A percentile compares a stretch with the other conserved stretches of the same genome.
phyloP scores from a whole-genome alignment of 176 grass and related monocot genomes.

The Carex cristatella region DNA sequence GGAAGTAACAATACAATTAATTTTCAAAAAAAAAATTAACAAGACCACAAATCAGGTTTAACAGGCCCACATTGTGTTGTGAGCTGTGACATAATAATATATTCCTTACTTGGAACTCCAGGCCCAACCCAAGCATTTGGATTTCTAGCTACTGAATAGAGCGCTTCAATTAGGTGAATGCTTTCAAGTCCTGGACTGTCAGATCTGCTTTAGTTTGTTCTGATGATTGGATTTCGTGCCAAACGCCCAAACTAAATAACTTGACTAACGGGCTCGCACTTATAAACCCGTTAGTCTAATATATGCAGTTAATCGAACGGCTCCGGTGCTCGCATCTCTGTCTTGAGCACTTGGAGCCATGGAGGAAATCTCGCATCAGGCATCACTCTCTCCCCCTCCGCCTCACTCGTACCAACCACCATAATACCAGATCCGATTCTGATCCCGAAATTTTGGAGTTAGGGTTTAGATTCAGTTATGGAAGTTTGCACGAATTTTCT shows the following conservation, averaged over 20 bases:
- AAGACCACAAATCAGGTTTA: background rate
- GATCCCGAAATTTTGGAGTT: background rate
- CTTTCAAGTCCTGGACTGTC: background rate
- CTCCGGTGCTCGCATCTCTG: background rate
- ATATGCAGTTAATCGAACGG: background rate
- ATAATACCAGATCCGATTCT: background rate
- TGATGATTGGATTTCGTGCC: background rate
- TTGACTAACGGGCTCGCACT: background rate
- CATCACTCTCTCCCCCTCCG: background rate
- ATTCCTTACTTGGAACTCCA: background rate
- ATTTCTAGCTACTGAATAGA: background rate
- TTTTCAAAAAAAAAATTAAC: background rate
- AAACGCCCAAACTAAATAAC: background rate
- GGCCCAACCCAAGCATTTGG: background rate
- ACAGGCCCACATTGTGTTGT: background rate
- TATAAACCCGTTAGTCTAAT: background rate
- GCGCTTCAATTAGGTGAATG: no score
- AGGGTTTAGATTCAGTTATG: background rate
- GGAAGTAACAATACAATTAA: background rate
- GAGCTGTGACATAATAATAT: background rate
- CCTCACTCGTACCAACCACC: background rate
- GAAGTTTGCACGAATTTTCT: background rate
- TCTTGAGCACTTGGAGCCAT: background rate
- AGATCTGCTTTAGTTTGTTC: background rate
- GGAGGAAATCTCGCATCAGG: background rate